Base-by-base conservation (phyloP, 1,139 yeast genomes). In the Schwanniomyces etchellsii region DNA sequence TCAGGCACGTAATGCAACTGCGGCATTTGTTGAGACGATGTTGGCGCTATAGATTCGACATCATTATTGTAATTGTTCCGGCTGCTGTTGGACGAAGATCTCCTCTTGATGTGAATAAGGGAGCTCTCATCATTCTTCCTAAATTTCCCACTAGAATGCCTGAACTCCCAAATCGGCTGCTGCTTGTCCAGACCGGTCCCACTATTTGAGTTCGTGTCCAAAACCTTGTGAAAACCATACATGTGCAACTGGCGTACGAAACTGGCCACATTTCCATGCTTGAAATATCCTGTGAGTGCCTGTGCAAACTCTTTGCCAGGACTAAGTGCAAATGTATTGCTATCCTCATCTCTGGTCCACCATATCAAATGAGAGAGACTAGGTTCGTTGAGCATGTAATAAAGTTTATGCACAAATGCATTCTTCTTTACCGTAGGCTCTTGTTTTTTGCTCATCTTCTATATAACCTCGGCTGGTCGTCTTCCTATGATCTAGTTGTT, bases 61-160 rank as follows among this genome's bases (percentile, higher is more conserved):
- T 24, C 33, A 16, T 39, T 45, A 24, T 32, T 29, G 28, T 35
- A 37, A 28, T 38, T 39, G 30, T 40, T 41, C 24, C 55, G 41
- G 22, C 49, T 43, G 30, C 47, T 42, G 38, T 58, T 60, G 31
- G 60, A 52, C 32, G 62, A 57, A 28, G 74, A 64, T 27, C 95
- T 63, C 37, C 95, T 64, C 48, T 81, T 84, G 42, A 85, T 85
- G 29, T 71, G 66, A 10, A 76, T 63, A 33, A 85, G 59, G 7
- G 78, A 66, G 27, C 70, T 77, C 36, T 78, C 76, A 48, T 88
- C 91, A 34, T 85, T 88, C 37, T 84, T 79, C 43, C 70, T 74
- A 56, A 89, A 89, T 35, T 69, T 62, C 5, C 93, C 95, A 24
- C 80, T 74, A 27, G 83, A 77, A 49, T 89, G 98, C 40, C 81